Evolutionary conservation across 2,329 filamentous ascomycete genomes (phyloP).

Genomic region (Gaeumannomyces sp.): DNA sequence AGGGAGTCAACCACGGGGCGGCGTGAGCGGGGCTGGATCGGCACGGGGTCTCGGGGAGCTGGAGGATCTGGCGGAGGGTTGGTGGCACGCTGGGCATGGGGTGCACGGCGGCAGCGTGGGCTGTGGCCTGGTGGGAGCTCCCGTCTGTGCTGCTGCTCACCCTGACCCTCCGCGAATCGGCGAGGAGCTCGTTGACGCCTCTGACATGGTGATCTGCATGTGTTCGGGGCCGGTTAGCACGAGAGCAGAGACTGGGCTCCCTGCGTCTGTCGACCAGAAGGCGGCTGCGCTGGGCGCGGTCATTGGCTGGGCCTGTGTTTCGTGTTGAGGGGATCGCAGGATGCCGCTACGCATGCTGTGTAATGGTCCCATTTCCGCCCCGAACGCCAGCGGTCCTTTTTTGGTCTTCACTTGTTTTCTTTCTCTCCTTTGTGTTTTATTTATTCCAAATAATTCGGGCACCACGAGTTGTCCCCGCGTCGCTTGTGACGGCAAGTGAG

Average conservation of each 20-base stretch:
- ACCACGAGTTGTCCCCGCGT: background rate
- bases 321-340: conserved; percentile 7
- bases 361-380: background rate
- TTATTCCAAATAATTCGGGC: background rate
- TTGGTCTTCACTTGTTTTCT: background rate
- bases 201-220: conserved; percentile 19
- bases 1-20: conserved; percentile 34
- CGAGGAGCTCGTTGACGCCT: conserved; percentile 55
- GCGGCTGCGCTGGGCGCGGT: background rate
- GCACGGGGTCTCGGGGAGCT: conserved; percentile 50
- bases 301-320: conserved; percentile 1
- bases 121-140: background rate
- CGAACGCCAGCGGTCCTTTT: background rate
- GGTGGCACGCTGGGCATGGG: conserved; percentile 50
- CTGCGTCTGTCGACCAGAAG: background rate
- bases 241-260: background rate
- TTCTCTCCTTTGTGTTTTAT: background rate
- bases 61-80: conserved; percentile 50
- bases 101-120: conserved; percentile 11
- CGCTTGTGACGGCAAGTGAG: background rate
- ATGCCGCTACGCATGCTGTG: conserved; percentile 7
- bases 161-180: conserved; percentile 45
- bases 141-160: conserved; percentile 17
- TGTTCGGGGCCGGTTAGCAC: conserved; percentile 4
- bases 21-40: conserved; percentile 38